Evolutionary conservation across 2,329 filamentous ascomycete genomes (phyloP), one percentile per base, ranked within the genome.

Genomic region (Sphaceloma murrayae): DNA sequence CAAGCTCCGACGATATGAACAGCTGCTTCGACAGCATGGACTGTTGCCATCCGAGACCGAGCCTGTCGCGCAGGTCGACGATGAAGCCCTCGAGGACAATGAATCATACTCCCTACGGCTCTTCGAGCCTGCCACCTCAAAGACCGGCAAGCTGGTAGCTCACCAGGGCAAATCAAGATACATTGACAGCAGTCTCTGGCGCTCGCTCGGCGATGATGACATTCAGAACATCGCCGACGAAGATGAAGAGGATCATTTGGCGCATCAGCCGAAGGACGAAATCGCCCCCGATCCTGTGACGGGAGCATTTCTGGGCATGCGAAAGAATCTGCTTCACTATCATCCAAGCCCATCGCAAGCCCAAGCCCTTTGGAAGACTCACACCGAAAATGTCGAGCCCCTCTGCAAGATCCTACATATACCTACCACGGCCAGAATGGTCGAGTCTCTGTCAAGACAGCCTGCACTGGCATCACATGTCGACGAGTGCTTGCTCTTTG

Each of bases 391-490:
- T 46, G 79, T 86, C 3, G 80, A 86, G 50, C 78, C 81, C 0
- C 61, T 85, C 8, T 66, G 80, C 51, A 85, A 83, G 57, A 65
- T 85, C n/a, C 55, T 85, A 7, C 82, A 87, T 57, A 64, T 79
- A 0, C 82, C 80, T 0, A 56, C 57, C 1, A 18, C 57, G 74
- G 11, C 60, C 58, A 26, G 71, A 6, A 75, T 78, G 4, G 72
- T 78, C 57, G 74, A 75, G 44, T 50, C 50, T 27, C 49, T 49
- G 14, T 52, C 56, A 5, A 45, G 53, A 3, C 52, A 58, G 26
- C 70, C 71, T 18, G 63, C 74, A 3, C 69, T 82, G 26, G 69
- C 75, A 14, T 69, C 77, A 8, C 69, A 77, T 5, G 67, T 75
- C 30, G 69, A 68, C 29, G 77, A 81, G 55, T 68, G 71, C 4